phyloP scores from a whole-genome alignment of 2,329 filamentous ascomycete genomes.

The Periconia digitata region DNA sequence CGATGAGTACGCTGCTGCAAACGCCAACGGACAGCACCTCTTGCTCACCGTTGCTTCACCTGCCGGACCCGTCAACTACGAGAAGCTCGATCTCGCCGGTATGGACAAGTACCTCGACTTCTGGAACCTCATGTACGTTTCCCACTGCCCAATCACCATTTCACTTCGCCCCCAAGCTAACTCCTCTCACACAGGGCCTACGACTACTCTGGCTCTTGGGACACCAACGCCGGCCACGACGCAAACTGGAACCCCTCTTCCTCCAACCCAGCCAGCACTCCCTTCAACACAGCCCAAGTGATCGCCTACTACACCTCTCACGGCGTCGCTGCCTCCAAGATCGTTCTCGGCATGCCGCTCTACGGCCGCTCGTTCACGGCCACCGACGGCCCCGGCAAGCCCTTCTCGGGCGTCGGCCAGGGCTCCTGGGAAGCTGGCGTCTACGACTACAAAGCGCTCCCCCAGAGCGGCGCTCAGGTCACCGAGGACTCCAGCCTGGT shows the following conservation, averaged over 20 bases:
- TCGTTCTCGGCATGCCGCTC: conserved; percentile 41
- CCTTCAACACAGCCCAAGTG: conserved; percentile 36
- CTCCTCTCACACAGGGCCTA: conserved; percentile 56
- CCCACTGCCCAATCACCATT: background rate
- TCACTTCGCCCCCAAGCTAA: background rate
- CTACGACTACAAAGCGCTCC: conserved; percentile 41
- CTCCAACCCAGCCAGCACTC: conserved; percentile 31
- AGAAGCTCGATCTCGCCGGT: conserved; percentile 43
- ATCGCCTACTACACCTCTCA: conserved; percentile 33
- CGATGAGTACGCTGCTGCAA: conserved; percentile 43
- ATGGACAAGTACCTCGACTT: conserved; percentile 55
- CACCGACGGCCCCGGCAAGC: conserved; percentile 36
- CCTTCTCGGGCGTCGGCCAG: conserved; percentile 32
- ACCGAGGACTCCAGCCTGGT: conserved; percentile 20
- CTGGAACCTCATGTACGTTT: conserved; percentile 64
- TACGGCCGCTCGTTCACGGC: conserved; percentile 40
- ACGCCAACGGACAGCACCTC: conserved; percentile 46
- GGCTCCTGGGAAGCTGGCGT: conserved; percentile 41
- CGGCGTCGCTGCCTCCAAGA: conserved; percentile 36
- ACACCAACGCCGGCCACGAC: conserved; percentile 34
- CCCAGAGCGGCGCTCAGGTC: conserved; percentile 25
- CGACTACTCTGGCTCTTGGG: conserved; percentile 60
- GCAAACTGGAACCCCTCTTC: conserved; percentile 33
- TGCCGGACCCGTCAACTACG: conserved; percentile 46
- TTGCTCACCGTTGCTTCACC: conserved; percentile 47